phyloP scores from a whole-genome alignment of 345 rosid species.

The Geranium rotundifolium region DNA sequence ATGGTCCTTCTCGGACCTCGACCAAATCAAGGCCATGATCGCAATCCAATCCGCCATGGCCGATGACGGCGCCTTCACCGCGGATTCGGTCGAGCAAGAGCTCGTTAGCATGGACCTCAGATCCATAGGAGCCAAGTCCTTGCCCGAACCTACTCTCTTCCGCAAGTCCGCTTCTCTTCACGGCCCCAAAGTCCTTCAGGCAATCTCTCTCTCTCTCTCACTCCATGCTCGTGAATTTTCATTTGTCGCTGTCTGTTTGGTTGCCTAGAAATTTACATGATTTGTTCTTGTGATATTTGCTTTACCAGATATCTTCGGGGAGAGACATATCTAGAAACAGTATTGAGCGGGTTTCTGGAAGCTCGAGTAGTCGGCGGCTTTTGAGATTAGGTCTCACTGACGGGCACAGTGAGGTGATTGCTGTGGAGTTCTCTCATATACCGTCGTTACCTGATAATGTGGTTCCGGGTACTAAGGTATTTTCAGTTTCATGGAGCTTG shows the following conservation, averaged over 20 bases:
- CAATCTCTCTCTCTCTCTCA: slow-evolving; percentile 1
- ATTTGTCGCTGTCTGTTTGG: background rate
- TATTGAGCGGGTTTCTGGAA: slow-evolving; percentile 39
- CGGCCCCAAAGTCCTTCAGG: slow-evolving; percentile 86
- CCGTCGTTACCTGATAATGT: slow-evolving; percentile 44
- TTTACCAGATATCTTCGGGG: slow-evolving; percentile 43
- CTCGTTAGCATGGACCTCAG: slow-evolving; percentile 65
- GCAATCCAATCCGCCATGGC: slow-evolving; percentile 29
- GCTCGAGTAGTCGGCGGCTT: slow-evolving; percentile 40
- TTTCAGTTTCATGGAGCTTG: background rate
- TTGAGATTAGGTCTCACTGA: slow-evolving; percentile 59
- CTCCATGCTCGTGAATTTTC: background rate
- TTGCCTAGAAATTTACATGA: background rate
- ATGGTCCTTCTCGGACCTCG: slow-evolving; percentile 49
- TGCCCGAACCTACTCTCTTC: slow-evolving; percentile 35
- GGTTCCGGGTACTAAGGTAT: slow-evolving; percentile 85
- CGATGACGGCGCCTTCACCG: slow-evolving; percentile 30
- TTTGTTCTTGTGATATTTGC: background rate
- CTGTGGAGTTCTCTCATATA: slow-evolving; percentile 56
- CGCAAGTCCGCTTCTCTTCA: slow-evolving; percentile 46
- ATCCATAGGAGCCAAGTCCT: slow-evolving; percentile 51
- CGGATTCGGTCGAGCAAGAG: slow-evolving; percentile 55
- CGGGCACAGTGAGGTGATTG: slow-evolving; percentile 57
- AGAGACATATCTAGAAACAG: slow-evolving; percentile 66
- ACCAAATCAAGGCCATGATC: slow-evolving; percentile 30